Conservation (phyloP, 2,329 filamentous ascomycete species). For the Fusarium oxysporum region DNA sequence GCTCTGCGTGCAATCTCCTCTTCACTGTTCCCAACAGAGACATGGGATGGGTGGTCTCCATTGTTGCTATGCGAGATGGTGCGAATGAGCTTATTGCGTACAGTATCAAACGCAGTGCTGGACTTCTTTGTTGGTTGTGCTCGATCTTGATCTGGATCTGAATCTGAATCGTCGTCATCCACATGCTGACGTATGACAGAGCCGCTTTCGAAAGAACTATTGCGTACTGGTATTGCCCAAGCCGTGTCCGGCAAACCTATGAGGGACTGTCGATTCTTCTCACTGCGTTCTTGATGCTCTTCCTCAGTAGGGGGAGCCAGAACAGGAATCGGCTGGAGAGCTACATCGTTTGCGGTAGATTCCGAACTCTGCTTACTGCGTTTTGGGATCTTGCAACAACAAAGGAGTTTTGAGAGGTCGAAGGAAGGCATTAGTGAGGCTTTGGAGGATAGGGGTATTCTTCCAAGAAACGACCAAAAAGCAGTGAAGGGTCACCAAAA, state of each 20-base stretch:
- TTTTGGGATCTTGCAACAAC: conserved; percentile 41
- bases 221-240: conserved; percentile 16
- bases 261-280: background rate
- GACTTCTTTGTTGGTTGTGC: conserved; percentile 45
- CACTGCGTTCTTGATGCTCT: background rate
- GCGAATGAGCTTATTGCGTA: conserved; percentile 59
- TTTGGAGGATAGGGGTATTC: conserved; percentile 1
- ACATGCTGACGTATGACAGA: conserved; percentile 45
- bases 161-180: conserved; percentile 54
- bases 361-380: background rate
- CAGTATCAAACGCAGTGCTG: conserved; percentile 56
- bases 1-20: conserved; percentile 67
- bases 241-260: conserved; percentile 29
- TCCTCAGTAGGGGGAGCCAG: background rate
- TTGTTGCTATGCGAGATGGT: conserved; percentile 60
- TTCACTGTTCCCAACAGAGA: conserved; percentile 59
- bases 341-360: background rate
- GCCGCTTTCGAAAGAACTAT: background rate
- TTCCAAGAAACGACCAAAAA: conserved; percentile 33
- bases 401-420: conserved; percentile 36
- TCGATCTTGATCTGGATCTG: conserved; percentile 55
- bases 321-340: conserved; percentile 1
- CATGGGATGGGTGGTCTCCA: conserved; percentile 54
- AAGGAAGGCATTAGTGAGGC: background rate
- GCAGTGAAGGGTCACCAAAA: conserved; percentile 19